A percentile compares a stretch with the other conserved stretches of the same genome.
These are phyloP conservation scores for Trypanosoma mega DNA, from an alignment of 208 protist genomes.

Conservation along the genomic window DNA sequence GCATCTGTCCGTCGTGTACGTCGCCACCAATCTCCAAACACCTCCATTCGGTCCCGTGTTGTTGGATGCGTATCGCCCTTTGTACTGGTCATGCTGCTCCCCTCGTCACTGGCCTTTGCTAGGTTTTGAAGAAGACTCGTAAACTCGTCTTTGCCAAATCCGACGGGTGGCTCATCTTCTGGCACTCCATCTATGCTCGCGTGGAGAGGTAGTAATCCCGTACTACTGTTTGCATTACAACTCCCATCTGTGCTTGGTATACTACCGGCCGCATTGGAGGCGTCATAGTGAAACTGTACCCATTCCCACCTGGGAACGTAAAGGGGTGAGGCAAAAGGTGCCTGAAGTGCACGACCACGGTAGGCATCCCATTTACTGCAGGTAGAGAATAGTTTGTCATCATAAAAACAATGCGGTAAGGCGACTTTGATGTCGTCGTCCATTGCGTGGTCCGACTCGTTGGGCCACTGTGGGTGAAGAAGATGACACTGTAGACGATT, in stretches of 20 bases:
- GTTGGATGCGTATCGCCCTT: too few relatives aligned
- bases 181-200: background rate
- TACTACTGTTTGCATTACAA: background rate
- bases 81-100: background rate
- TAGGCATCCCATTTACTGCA: constrained; percentile 22
- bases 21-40: constrained; percentile 32
- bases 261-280: constrained; percentile 18
- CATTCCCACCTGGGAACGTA: constrained; percentile 20
- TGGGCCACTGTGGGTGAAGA: constrained; percentile 26
- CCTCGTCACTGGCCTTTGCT: background rate
- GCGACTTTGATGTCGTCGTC: background rate
- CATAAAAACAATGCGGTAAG: background rate
- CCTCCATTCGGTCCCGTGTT: constrained; percentile 32
- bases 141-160: too few relatives aligned
- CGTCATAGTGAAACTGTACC: too few relatives aligned
- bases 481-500: constrained; percentile 69
- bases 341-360: constrained; percentile 18
- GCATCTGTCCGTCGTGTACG: constrained; percentile 37
- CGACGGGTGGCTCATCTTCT: background rate
- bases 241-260: background rate
- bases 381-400: background rate
- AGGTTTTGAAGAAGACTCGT: background rate
- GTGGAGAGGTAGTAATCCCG: background rate
- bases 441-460: too few relatives aligned
- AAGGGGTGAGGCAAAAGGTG: background rate